Evolutionary conservation across 2,329 filamentous ascomycete species (phyloP).

Genomic region (Bipolaris bicolor): DNA sequence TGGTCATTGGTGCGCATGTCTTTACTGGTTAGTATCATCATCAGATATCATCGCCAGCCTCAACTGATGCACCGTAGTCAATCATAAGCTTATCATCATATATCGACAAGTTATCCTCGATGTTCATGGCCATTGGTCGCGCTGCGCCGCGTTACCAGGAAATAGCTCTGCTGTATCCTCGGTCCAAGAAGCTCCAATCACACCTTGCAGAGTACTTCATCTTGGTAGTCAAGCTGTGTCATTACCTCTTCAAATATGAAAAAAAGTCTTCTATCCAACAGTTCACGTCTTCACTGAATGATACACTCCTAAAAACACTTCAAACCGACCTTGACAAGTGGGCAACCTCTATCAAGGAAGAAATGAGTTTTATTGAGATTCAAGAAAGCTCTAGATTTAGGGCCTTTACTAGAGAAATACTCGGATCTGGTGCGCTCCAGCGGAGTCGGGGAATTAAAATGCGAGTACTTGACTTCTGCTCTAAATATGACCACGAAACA

Average conservation of each 20-base stretch:
- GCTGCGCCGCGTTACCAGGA: slow-evolving; percentile 50
- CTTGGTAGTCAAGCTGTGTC: slow-evolving; percentile 50
- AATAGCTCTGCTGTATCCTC: slow-evolving; percentile 50
- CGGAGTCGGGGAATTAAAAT: slow-evolving; percentile 27
- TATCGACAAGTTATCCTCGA: slow-evolving; percentile 48
- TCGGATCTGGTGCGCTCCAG: slow-evolving; percentile 19
- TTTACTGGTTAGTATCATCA: slow-evolving; percentile 45
- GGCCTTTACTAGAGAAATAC: slow-evolving; percentile 21
- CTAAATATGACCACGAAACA: slow-evolving; percentile 50
- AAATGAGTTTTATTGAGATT: slow-evolving; percentile 36
- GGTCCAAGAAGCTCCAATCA: slow-evolving; percentile 46
- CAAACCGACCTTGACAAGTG: slow-evolving; percentile 46
- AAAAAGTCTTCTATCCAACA: slow-evolving; percentile 44
- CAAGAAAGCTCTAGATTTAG: slow-evolving; percentile 36
- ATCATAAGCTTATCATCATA: slow-evolving; percentile 42
- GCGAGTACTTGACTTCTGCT: slow-evolving; percentile 50
- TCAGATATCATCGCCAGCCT: slow-evolving; percentile 26
- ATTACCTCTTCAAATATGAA: slow-evolving; percentile 41
- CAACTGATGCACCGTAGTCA: slow-evolving; percentile 27
- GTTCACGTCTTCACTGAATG: slow-evolving; percentile 40
- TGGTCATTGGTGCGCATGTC: slow-evolving; percentile 55
- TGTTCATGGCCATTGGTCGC: slow-evolving; percentile 53
- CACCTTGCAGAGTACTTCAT: slow-evolving; percentile 52
- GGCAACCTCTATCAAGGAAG: slow-evolving; percentile 48
- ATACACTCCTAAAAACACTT: slow-evolving; percentile 42